Base-by-base conservation (phyloP, 202 grass and related monocot genomes). In the Eragrostis tef region DNA sequence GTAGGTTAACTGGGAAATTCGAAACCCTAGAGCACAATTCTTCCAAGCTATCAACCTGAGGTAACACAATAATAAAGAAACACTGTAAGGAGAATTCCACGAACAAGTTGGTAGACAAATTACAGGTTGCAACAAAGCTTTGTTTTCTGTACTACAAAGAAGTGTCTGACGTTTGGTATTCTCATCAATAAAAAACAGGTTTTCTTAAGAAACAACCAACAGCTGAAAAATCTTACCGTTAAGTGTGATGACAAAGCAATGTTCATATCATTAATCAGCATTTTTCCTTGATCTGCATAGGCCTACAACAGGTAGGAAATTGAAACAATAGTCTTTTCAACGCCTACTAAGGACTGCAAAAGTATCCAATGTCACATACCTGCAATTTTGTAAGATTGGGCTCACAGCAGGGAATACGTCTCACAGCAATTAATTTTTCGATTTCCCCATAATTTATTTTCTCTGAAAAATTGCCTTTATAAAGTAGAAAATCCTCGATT, bases 41-140 rank as follows among this genome's bases (percentile, higher is more conserved):
- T 87, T 97, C 89, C 86, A 97, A 94, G 80, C 86, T 71, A 20
- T 43, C 78, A 79, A 97, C 86, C 94, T 97, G 89, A 73, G 11
- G 87, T 63, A 75, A 64, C 63, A 92, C 86, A 58, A 64, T 31
- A 81, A 34, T 47, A 15, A 83, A 70, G 56, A 88, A 45, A 62
- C 25, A 53, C 61, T 70, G 53, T 77, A 16, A 86, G 57, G 47
- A 63, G 54, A 77, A 44, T 47, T 71, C 9, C 48, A 81, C 20
- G 47, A 71, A 84, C 64, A 7, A 71, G 70, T 17, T 67, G 54
- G 63, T 34, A 66, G 17, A 36, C 36, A 34, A 77, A 87, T 63
- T 70, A 11, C 10, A 85, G 21, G 9, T 31, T 6, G 11, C 52
- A 50, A 21, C 39, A 36, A 78, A 83, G 43, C 31, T 59, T 5